phyloP scores from a whole-genome alignment of 2,329 filamentous ascomycete species.

The Truncatella angustata region DNA sequence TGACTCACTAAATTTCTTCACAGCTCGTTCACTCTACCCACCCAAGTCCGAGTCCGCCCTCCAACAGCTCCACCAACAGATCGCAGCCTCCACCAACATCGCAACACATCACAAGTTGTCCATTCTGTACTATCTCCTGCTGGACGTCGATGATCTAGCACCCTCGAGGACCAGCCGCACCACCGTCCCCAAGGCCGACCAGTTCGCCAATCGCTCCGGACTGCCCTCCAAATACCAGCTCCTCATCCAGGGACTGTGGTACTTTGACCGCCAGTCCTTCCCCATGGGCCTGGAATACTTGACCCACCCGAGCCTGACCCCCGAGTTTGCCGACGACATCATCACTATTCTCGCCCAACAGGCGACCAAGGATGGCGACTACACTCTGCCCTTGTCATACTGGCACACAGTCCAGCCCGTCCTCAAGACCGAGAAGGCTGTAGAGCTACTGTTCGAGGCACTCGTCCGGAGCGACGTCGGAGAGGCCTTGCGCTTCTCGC shows the following conservation, averaged over 20 bases:
- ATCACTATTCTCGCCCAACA: constrained; percentile 65
- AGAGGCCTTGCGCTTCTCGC: constrained; percentile 72
- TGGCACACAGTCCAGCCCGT: constrained; percentile 74
- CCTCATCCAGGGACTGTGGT: constrained; percentile 80
- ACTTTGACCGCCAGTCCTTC: constrained; percentile 72
- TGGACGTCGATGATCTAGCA: constrained; percentile 62
- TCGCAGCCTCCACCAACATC: constrained; percentile 60
- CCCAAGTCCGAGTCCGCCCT: constrained; percentile 68
- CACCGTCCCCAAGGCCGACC: constrained; percentile 43
- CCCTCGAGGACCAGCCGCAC: constrained; percentile 27
- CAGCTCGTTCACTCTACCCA: constrained; percentile 66
- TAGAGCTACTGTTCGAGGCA: constrained; percentile 67
- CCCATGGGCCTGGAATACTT: constrained; percentile 70
- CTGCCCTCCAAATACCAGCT: constrained; percentile 75
- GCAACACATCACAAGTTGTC: constrained; percentile 77
- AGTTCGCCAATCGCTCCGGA: constrained; percentile 61
- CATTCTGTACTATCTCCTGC: constrained; percentile 78
- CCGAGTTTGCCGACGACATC: constrained; percentile 83
- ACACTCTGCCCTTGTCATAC: constrained; percentile 70
- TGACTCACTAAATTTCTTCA: constrained; percentile 4
- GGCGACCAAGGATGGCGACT: constrained; percentile 55
- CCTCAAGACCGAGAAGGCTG: constrained; percentile 60
- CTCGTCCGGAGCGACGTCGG: constrained; percentile 65
- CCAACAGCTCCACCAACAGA: constrained; percentile 66
- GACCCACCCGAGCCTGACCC: constrained; percentile 74